Conservation (phyloP, 208 protist species). For the Naegleria lovaniensis region DNA sequence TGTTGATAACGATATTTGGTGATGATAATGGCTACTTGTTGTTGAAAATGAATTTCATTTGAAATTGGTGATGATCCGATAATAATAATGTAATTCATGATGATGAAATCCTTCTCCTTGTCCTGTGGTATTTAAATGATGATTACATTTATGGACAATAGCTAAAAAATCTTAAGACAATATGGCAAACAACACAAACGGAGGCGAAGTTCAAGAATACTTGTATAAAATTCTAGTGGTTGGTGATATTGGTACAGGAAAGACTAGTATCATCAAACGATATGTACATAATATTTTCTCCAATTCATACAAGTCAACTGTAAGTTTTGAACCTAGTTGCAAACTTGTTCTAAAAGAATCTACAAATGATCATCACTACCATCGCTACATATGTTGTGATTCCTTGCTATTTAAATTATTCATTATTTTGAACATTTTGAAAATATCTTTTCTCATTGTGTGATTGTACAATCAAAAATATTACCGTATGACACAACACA, state of each 20-base stretch:
- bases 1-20: no score
- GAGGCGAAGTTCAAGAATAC: not conserved
- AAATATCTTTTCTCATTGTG: constrained; percentile 17
- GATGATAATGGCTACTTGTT: no score
- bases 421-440: not conserved
- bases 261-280: constrained; percentile 71
- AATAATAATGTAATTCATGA: no score
- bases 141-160: not conserved
- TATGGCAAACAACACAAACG: not conserved
- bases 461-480: not conserved
- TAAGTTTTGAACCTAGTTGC: no score
- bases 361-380: no score
- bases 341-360: no score
- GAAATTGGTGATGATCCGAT: no score
- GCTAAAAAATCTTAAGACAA: not conserved
- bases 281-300: constrained; percentile 76
- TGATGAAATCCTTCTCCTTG: no score
- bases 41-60: no score
- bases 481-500: not conserved
- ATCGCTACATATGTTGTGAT: no score
- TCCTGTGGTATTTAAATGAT: no score
- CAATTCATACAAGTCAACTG: constrained; percentile 60
- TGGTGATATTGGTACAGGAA: constrained; percentile 71
- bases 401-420: no score
- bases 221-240: constrained; percentile 48